These are phyloP conservation scores for Bryopsis sp. DNA, from an alignment of 139 green algal genomes.

Conservation along the genomic window DNA sequence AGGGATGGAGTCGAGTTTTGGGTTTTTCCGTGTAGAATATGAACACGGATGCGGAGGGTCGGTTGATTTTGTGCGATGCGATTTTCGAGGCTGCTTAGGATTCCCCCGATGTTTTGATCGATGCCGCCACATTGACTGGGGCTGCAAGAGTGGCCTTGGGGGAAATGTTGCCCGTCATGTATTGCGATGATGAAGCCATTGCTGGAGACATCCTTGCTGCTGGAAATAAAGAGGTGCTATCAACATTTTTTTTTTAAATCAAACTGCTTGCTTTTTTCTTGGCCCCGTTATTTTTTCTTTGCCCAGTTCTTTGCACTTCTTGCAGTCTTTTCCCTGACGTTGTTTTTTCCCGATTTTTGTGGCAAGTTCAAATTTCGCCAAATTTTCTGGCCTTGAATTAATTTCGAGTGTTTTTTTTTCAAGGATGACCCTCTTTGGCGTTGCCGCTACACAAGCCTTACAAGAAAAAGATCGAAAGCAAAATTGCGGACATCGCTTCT, in stretches of 20 bases:
- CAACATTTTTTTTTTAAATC: too few relatives aligned
- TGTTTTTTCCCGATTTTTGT: background rate
- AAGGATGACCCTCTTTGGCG: constrained; percentile 54
- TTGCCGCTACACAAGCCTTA: constrained; percentile 44
- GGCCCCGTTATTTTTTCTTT: too few relatives aligned
- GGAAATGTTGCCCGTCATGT: constrained; percentile 49
- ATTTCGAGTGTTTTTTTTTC: too few relatives aligned
- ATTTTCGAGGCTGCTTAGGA: constrained; percentile 28
- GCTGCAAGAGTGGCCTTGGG: constrained; percentile 53
- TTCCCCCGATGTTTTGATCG: constrained; percentile 49
- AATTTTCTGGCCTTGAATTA: too few relatives aligned
- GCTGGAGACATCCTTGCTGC: constrained; percentile 30
- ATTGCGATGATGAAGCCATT: constrained; percentile 32
- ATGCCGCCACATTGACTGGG: constrained; percentile 60
- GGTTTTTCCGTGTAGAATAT: constrained; percentile 21
- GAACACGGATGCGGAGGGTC: constrained; percentile 43
- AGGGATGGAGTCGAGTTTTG: too few relatives aligned
- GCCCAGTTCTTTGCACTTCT: too few relatives aligned
- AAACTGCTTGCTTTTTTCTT: too few relatives aligned
- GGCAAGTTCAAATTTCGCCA: background rate
- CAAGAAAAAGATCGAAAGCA: constrained; percentile 40
- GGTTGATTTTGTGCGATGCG: constrained; percentile 54
- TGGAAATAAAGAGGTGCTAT: constrained; percentile 29
- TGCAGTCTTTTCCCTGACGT: too few relatives aligned
- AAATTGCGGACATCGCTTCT: constrained; percentile 32